Evolutionary conservation across 1,284 basidiomycete genomes (phyloP).

Genomic region (Austroboletus olivaceoglutinosus): DNA sequence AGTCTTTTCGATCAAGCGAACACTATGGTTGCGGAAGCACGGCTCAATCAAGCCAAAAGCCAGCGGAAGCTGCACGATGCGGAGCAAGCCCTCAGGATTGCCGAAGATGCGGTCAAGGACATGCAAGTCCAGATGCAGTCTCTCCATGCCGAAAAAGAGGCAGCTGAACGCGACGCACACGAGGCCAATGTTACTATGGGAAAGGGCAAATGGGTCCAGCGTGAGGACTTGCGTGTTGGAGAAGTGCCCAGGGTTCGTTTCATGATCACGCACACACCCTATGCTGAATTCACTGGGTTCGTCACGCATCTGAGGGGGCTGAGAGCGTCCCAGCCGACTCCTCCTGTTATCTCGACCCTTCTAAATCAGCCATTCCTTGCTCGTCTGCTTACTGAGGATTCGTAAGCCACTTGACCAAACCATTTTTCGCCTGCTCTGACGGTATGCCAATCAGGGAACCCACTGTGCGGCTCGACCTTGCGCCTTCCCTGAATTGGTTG

Average conservation of each 20-base stretch:
- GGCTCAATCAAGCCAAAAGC: slow-evolving; percentile 70
- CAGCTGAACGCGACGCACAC: slow-evolving; percentile 48
- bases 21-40: slow-evolving; percentile 91
- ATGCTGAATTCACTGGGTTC: slow-evolving; percentile 84
- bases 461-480: slow-evolving; percentile 88
- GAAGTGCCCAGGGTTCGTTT: slow-evolving; percentile 38
- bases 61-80: slow-evolving; percentile 82
- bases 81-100: slow-evolving; percentile 76
- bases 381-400: slow-evolving; percentile 83
- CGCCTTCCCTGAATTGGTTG: slow-evolving; percentile 92
- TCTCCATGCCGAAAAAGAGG: slow-evolving; percentile 62
- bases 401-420: slow-evolving; percentile 51
- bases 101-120: slow-evolving; percentile 81
- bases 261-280: slow-evolving; percentile 72
- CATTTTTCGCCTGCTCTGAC: slow-evolving; percentile 9
- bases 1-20: slow-evolving; percentile 86
- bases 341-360: slow-evolving; percentile 68
- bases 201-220: slow-evolving; percentile 67
- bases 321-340: slow-evolving; percentile 53
- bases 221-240: slow-evolving; percentile 25
- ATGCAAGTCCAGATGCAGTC: slow-evolving; percentile 86
- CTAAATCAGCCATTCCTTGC: slow-evolving; percentile 83
- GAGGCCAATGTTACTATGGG: slow-evolving; percentile 54
- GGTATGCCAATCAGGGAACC: slow-evolving; percentile 64
- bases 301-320: slow-evolving; percentile 77